These are phyloP conservation scores for Davidsoniella neocaledoniae DNA, from an alignment of 2,329 filamentous ascomycete species.

Conservation along the genomic window DNA sequence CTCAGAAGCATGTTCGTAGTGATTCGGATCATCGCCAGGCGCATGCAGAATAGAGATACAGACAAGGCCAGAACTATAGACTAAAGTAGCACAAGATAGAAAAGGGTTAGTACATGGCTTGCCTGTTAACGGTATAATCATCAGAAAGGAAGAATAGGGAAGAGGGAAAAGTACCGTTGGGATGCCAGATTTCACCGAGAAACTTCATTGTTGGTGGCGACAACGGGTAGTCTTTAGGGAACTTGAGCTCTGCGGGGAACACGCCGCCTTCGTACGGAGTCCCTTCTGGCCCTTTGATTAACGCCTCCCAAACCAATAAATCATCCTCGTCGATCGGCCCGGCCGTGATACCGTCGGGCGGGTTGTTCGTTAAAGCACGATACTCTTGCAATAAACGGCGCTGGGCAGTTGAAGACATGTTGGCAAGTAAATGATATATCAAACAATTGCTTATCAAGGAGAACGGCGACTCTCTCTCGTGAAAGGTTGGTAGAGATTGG, in stretches of 20 bases:
- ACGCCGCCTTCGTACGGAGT: slow-evolving; percentile 94
- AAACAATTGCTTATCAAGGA: background rate
- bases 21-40: slow-evolving; percentile 91
- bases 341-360: slow-evolving; percentile 93
- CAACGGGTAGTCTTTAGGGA: slow-evolving; percentile 92
- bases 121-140: background rate
- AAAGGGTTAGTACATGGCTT: background rate
- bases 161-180: slow-evolving; percentile 51
- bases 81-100: slow-evolving; percentile 26
- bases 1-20: slow-evolving; percentile 92
- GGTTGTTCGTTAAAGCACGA: slow-evolving; percentile 79
- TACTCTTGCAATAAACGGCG: slow-evolving; percentile 92
- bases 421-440: background rate
- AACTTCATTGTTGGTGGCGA: slow-evolving; percentile 95
- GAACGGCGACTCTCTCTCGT: background rate
- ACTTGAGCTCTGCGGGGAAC: slow-evolving; percentile 86
- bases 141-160: slow-evolving; percentile 1
- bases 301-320: slow-evolving; percentile 86
- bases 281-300: slow-evolving; percentile 88
- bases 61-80: slow-evolving; percentile 80
- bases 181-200: slow-evolving; percentile 85
- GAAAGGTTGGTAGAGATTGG: background rate
- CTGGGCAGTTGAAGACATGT: slow-evolving; percentile 48
- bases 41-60: slow-evolving; percentile 98
- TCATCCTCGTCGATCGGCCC: slow-evolving; percentile 89